A percentile compares a stretch with the other conserved stretches of the same genome.
phyloP scores from a whole-genome alignment of 805 yeast genomes.

The Yarrowia keelungensis region DNA sequence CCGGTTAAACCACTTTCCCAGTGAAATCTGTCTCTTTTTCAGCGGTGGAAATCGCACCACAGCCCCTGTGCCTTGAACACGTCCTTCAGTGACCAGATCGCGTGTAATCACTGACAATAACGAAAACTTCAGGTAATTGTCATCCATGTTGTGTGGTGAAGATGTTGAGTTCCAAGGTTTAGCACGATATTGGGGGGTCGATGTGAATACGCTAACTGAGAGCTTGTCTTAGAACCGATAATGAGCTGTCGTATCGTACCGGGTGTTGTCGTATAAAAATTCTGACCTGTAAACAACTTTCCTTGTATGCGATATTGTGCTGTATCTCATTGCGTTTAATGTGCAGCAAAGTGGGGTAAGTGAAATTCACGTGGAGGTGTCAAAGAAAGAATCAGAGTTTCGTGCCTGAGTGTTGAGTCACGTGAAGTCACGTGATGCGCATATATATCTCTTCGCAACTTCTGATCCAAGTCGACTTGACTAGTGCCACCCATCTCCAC shows the following conservation, averaged over 20 bases:
- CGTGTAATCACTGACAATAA: conserved; percentile 14
- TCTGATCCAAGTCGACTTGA: too few relatives aligned
- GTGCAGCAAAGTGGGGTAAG: conserved; percentile 3
- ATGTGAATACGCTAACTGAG: background rate
- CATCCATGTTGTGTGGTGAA: conserved; percentile 4
- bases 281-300: background rate
- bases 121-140: conserved; percentile 29
- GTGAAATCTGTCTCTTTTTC: background rate
- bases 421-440: too few relatives aligned
- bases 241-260: background rate
- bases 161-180: conserved; percentile 3
- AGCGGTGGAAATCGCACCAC: conserved; percentile 7
- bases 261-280: too few relatives aligned
- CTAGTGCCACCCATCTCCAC: too few relatives aligned
- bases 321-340: background rate
- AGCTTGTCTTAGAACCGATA: background rate
- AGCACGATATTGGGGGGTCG: conserved; percentile 1
- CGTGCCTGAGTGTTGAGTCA: background rate
- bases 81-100: conserved; percentile 13
- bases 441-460: too few relatives aligned
- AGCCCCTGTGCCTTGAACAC: conserved; percentile 4
- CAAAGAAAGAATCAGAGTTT: too few relatives aligned
- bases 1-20: conserved; percentile 3
- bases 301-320: background rate
- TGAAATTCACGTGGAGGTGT: background rate